Evolutionary conservation across 805 yeast genomes (phyloP).

Genomic region (Citeromyces nyonsensis): DNA sequence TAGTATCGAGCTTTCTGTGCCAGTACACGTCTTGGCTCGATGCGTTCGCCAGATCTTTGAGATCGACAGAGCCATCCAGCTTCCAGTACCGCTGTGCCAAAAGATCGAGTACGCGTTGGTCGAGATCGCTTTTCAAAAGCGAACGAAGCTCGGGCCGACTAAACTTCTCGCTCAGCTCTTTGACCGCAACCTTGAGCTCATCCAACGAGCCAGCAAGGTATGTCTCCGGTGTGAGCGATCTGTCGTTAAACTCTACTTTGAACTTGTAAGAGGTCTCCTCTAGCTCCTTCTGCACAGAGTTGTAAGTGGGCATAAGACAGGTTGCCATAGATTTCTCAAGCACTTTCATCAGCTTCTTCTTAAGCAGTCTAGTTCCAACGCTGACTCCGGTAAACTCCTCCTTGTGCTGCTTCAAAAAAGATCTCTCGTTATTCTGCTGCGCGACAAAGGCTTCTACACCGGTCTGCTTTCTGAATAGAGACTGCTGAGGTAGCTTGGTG

Average conservation of each 20-base stretch:
- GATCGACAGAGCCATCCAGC: conserved; percentile 14
- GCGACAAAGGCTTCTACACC: conserved; percentile 52
- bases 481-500: conserved; percentile 51
- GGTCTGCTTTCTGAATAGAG: conserved; percentile 35
- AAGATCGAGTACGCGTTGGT: conserved; percentile 77
- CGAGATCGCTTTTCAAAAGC: conserved; percentile 68
- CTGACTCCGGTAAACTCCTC: conserved; percentile 45
- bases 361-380: conserved; percentile 62
- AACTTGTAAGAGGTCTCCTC: conserved; percentile 89
- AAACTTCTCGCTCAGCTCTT: conserved; percentile 72
- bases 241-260: conserved; percentile 93
- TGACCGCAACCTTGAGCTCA: conserved; percentile 67
- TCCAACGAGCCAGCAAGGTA: conserved; percentile 89
- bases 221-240: conserved; percentile 86
- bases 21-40: conserved; percentile 64
- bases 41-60: conserved; percentile 40
- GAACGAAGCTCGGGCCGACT: conserved; percentile 73
- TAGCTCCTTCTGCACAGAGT: conserved; percentile 73
- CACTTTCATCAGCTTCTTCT: conserved; percentile 71
- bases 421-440: conserved; percentile 50
- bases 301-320: conserved; percentile 76
- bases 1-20: conserved; percentile 75
- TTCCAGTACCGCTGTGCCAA: conserved; percentile 92
- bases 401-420: conserved; percentile 50
- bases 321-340: conserved; percentile 85